phyloP scores from a whole-genome alignment of 208 protist species.

The Leishmania gerbilli region DNA sequence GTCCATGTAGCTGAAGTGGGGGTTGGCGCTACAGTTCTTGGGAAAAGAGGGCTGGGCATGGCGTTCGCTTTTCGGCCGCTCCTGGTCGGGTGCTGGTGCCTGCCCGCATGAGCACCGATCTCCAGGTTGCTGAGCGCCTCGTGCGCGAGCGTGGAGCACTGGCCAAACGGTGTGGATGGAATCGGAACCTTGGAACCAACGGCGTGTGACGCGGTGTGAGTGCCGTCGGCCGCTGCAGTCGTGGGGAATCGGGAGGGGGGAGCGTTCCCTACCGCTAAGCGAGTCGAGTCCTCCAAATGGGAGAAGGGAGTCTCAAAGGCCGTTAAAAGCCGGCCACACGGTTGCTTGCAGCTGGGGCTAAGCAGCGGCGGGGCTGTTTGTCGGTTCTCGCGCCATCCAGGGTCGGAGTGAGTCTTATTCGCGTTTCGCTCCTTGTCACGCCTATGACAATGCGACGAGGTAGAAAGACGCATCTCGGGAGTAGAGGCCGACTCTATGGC shows the following conservation, averaged over 20 bases:
- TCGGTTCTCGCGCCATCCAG: conserved; percentile 7
- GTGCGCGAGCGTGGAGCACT: background rate
- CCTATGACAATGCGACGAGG: background rate
- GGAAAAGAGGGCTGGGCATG: background rate
- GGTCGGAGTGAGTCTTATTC: background rate
- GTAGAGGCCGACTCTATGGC: background rate
- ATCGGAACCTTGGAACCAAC: background rate
- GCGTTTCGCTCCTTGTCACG: background rate
- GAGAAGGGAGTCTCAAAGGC: background rate
- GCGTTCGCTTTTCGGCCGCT: background rate
- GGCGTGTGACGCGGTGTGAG: background rate
- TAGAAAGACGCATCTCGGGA: conserved; percentile 12
- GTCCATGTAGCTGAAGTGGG: background rate
- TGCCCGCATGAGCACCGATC: background rate
- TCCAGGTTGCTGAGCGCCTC: background rate
- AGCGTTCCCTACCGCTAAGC: background rate
- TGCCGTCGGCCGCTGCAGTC: conserved; percentile 14
- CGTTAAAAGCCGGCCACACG: background rate
- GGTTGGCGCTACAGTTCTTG: background rate
- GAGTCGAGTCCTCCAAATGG: background rate
- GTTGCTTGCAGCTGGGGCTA: background rate
- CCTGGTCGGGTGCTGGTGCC: background rate
- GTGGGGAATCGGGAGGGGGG: conserved; percentile 4
- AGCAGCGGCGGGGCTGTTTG: background rate
- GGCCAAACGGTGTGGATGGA: background rate